Conservation (phyloP, 2,329 filamentous ascomycete genomes). For the Knufia fluminis region DNA sequence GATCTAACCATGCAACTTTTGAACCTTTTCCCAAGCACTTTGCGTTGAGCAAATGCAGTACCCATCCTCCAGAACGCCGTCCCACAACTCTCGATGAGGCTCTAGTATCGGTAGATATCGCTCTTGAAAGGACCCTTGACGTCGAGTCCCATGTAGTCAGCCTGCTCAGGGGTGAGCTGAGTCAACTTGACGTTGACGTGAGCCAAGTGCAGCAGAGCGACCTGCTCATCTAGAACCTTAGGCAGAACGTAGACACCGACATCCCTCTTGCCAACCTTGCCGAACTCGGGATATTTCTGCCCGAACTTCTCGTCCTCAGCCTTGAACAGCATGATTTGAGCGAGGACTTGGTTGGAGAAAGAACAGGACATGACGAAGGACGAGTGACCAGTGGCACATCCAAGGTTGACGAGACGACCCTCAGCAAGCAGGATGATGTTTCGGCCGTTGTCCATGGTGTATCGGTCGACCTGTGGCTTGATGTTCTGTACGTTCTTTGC, state of each 20-base stretch:
- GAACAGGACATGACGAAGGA: slow-evolving; percentile 99
- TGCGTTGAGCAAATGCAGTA: slow-evolving; percentile 22
- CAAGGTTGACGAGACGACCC: slow-evolving; percentile 97
- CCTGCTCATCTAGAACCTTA: slow-evolving; percentile 99
- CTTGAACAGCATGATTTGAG: slow-evolving; percentile 98
- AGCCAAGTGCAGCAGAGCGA: slow-evolving; percentile 82
- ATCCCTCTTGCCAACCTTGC: slow-evolving; percentile 80
- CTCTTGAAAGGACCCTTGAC: slow-evolving; percentile 90
- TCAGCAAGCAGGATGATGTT: slow-evolving; percentile 98
- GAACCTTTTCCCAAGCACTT: slow-evolving; percentile 12
- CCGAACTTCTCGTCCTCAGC: slow-evolving; percentile 75
- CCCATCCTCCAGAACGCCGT: slow-evolving; percentile 10
- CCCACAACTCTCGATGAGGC: slow-evolving; percentile 2
- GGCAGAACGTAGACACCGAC: slow-evolving; percentile 92
- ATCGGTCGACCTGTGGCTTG: slow-evolving; percentile 99
- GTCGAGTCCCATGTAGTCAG: slow-evolving; percentile 85
- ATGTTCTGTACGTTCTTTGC: slow-evolving; percentile 91
- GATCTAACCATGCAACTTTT: background rate
- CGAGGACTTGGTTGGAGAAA: slow-evolving; percentile 99
- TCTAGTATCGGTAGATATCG: slow-evolving; percentile 60
- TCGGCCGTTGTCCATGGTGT: slow-evolving; percentile 82
- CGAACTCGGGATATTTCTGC: slow-evolving; percentile 94
- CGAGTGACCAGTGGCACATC: slow-evolving; percentile 97
- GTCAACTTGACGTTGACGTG: slow-evolving; percentile 94
- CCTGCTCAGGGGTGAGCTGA: slow-evolving; percentile 74